These are phyloP conservation scores for Russula vinacea DNA, from an alignment of 768 basidiomycete species.

Conservation along the genomic window DNA sequence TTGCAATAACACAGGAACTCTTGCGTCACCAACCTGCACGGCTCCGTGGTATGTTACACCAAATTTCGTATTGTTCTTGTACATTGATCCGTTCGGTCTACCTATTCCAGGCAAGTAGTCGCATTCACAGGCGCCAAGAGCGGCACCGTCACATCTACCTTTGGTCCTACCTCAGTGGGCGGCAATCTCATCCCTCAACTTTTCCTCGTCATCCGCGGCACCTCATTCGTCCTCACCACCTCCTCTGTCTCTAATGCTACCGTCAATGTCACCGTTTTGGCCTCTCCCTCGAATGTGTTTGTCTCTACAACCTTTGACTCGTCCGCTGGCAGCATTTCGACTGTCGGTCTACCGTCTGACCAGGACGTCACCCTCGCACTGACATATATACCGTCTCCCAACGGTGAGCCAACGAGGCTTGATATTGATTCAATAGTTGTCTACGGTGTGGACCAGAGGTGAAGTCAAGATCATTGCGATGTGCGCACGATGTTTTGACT, in stretches of 20 bases:
- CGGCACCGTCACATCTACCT: conserved; percentile 30
- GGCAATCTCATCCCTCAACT: conserved; percentile 29
- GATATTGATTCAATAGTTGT: conserved; percentile 30
- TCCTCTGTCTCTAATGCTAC: conserved; percentile 30
- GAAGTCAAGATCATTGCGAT: neutral
- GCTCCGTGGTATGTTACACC: conserved; percentile 22
- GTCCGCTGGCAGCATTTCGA: conserved; percentile 26
- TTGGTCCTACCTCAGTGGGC: conserved; percentile 18
- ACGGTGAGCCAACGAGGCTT: conserved; percentile 25
- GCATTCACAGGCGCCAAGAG: conserved; percentile 21
- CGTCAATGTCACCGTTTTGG: conserved; percentile 29
- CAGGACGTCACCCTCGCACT: conserved; percentile 28
- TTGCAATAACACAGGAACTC: conserved; percentile 12
- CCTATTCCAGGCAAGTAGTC: conserved; percentile 26
- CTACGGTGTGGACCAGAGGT: conserved; percentile 14
- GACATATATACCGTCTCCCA: conserved; percentile 23
- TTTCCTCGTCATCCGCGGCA: conserved; percentile 30
- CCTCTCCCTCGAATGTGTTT: conserved; percentile 27
- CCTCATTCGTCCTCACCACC: conserved; percentile 27
- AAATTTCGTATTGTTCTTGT: neutral
- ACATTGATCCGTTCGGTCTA: conserved; percentile 13
- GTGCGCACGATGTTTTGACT: neutral
- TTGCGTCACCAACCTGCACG: conserved; percentile 7
- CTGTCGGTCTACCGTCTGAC: conserved; percentile 25
- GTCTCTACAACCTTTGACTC: conserved; percentile 26